These are phyloP conservation scores for Microthlaspi erraticum DNA, from an alignment of 345 rosid genomes.

Conservation along the genomic window DNA sequence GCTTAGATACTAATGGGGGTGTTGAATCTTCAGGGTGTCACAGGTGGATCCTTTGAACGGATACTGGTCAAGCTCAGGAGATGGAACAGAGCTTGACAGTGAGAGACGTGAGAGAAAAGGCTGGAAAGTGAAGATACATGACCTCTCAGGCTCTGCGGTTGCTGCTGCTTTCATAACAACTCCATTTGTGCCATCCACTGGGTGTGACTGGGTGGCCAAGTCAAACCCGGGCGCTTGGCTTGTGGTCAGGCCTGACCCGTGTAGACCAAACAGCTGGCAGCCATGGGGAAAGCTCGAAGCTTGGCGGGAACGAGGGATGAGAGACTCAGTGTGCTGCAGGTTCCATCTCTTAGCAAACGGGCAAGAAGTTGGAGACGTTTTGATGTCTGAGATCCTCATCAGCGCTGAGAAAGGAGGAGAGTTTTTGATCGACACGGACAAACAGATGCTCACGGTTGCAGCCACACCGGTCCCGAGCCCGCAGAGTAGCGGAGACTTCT, in stretches of 20 bases:
- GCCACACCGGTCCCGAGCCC: slow-evolving; percentile 88
- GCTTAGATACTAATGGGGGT: slow-evolving; percentile 18
- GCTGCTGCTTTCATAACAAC: slow-evolving; percentile 98
- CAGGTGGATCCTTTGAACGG: slow-evolving; percentile 69
- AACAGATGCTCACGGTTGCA: slow-evolving; percentile 63
- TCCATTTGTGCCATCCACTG: slow-evolving; percentile 93
- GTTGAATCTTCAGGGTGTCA: slow-evolving; percentile 59
- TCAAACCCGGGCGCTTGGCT: slow-evolving; percentile 98
- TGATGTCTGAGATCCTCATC: slow-evolving; percentile 82
- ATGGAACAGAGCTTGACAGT: slow-evolving; percentile 58
- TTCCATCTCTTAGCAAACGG: slow-evolving; percentile 82
- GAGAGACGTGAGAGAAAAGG: slow-evolving; percentile 94
- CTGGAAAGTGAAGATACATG: slow-evolving; percentile 98
- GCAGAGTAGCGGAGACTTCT: slow-evolving; percentile 89
- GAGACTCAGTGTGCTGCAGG: slow-evolving; percentile 86
- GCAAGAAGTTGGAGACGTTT: slow-evolving; percentile 75
- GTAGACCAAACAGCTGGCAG: slow-evolving; percentile 88
- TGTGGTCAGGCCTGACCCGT: slow-evolving; percentile 81
- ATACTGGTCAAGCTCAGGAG: slow-evolving; percentile 63
- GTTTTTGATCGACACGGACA: slow-evolving; percentile 83
- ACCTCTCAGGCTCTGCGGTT: slow-evolving; percentile 95
- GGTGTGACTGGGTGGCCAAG: slow-evolving; percentile 98
- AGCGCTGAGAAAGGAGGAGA: slow-evolving; percentile 94
- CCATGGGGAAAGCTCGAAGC: slow-evolving; percentile 99
- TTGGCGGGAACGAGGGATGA: slow-evolving; percentile 94